Base-by-base conservation (phyloP, 202 grass and related monocot species). In the Zizania palustris region DNA sequence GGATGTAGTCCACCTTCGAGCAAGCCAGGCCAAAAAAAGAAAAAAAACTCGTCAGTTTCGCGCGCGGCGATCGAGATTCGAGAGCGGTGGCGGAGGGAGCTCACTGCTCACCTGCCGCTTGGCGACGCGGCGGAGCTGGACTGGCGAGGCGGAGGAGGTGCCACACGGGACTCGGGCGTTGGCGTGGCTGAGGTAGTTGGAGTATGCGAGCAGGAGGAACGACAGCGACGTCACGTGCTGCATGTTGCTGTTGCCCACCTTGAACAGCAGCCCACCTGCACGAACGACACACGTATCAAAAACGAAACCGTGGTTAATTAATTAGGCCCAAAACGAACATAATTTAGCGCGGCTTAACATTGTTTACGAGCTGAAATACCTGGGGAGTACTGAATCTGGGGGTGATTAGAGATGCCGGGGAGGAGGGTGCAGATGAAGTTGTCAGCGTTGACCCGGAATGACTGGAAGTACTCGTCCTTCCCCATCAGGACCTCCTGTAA, bases 181-280 rank as follows among this genome's bases (percentile, higher is more conserved):
- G 83, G 92, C 88, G 73, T 95, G 92, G 88, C 88, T 97, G 42
- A 93, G 84, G 79, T 97, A 97, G 62, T 77, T 97, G 39, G 93
- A 89, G 84, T 97, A 93, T 37, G 88, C 86, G n/a, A 97, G 90
- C 33, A 97, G 78, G 4, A 97, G 86, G 83, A 97, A 97, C 11
- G 93, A 97, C 71, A 97, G 81, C 33, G 93, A 78, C 28, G 93
- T 97, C 40, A 97, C 93, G 88, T 97, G 93, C 86, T 97, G 91
- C 91, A 93, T 93, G 82, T 93, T 93, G 88, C 91, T 93, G 49
- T 90, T 90, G 60, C 91, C 91, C 1, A 91, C 85, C 83, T 93
- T 93, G 78, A 88, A 93, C 49, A 93, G 65, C 3, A 93, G 79
- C 0, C 91, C 91, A 6, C 91, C 87, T 89, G 79, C 69, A 72